Conservation (phyloP, 176 grass and related monocot species). For the Carex cristatella region DNA sequence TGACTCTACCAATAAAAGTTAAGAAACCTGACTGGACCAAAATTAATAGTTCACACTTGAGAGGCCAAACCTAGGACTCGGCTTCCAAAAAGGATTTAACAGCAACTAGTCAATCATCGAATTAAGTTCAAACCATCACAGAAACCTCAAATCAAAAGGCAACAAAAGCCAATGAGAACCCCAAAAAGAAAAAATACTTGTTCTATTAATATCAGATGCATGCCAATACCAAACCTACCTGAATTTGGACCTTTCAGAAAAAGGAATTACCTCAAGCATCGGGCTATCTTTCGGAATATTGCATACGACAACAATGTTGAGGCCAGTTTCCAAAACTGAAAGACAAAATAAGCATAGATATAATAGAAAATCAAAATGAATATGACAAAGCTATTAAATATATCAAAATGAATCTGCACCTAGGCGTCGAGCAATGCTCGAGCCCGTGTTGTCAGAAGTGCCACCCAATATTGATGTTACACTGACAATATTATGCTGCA, state of each 20-base stretch:
- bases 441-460: constrained; percentile 78
- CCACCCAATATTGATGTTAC: constrained; percentile 83
- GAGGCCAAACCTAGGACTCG: background rate
- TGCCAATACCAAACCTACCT: background rate
- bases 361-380: constrained; percentile 7
- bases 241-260: background rate
- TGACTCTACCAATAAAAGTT: background rate
- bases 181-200: background rate
- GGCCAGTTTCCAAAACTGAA: constrained; percentile 69
- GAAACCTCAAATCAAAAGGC: background rate
- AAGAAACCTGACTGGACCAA: background rate
- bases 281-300: constrained; percentile 87
- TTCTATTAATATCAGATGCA: background rate
- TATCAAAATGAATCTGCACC: constrained; percentile 33
- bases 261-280: constrained; percentile 59
- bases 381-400: background rate
- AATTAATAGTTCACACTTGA: background rate
- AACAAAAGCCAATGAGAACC: background rate
- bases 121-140: background rate
- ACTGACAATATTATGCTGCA: constrained; percentile 51
- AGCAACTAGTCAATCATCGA: background rate
- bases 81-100: background rate
- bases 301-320: constrained; percentile 72
- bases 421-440: constrained; percentile 68
- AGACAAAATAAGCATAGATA: constrained; percentile 10